Percentiles rank a stretch among this genome's conserved stretches.
Conservation (phyloP, 345 rosid genomes). For the Xanthoceras sorbifolium region DNA sequence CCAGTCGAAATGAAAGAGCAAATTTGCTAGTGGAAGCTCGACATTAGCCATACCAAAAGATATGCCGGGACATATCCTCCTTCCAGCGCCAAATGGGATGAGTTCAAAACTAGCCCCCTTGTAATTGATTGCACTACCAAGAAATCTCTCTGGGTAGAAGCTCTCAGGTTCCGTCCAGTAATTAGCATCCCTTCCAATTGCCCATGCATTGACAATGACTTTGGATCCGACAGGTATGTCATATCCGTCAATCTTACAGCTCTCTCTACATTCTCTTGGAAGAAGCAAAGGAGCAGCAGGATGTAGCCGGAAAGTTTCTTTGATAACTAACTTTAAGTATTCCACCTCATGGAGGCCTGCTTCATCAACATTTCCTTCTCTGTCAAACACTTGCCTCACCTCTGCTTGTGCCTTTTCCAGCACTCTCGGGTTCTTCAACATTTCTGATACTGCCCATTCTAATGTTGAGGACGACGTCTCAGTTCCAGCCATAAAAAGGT, state of each 20-base stretch:
- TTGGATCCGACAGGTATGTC: constrained; percentile 16
- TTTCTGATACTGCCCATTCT: constrained; percentile 34
- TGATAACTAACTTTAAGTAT: constrained; percentile 20
- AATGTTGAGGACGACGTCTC: constrained; percentile 22
- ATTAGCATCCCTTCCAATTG: constrained; percentile 29
- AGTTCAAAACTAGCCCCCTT: constrained; percentile 17
- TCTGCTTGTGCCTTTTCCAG: constrained; percentile 27
- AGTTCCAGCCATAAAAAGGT: constrained; percentile 17
- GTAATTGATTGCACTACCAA: constrained; percentile 20
- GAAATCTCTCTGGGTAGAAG: constrained; percentile 31
- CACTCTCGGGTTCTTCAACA: constrained; percentile 32
- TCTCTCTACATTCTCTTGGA: constrained; percentile 32
- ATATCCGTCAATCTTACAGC: constrained; percentile 19
- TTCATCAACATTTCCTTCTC: constrained; percentile 27
- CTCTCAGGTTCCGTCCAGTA: constrained; percentile 29
- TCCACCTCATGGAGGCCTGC: constrained; percentile 21
- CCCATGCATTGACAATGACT: constrained; percentile 32
- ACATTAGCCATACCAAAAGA: background rate
- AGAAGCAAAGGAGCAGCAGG: constrained; percentile 35
- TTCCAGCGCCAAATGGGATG: constrained; percentile 20
- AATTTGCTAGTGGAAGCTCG: constrained; percentile 16
- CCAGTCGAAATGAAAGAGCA: background rate
- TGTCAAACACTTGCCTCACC: constrained; percentile 25
- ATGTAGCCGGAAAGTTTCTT: constrained; percentile 28
- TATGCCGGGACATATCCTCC: background rate